Evolutionary conservation across 257 asterid genomes (phyloP).

Genomic region (Ajuga chamaepitys): DNA sequence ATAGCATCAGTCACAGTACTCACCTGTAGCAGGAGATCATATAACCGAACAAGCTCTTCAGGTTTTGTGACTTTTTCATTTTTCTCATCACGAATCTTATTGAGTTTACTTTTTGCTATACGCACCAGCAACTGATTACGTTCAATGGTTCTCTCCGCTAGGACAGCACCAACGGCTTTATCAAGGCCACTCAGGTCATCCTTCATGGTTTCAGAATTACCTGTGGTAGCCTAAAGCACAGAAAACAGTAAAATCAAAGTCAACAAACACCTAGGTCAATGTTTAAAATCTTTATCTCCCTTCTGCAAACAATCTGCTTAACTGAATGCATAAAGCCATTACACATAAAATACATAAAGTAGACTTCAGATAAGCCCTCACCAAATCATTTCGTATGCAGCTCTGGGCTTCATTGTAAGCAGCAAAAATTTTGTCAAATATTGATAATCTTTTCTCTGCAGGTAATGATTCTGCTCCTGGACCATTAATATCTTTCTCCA

Average conservation of each 20-base stretch:
- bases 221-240: conserved; percentile 64
- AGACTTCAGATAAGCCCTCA: conserved; percentile 20
- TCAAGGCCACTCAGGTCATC: conserved; percentile 97
- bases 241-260: conserved; percentile 8
- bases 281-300: neutral
- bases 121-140: conserved; percentile 83
- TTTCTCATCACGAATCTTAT: conserved; percentile 71
- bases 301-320: neutral
- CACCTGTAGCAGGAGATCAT: conserved; percentile 83
- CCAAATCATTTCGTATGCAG: conserved; percentile 85
- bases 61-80: conserved; percentile 86
- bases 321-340: neutral
- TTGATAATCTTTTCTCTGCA: conserved; percentile 64
- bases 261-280: neutral
- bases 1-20: neutral
- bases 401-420: conserved; percentile 91
- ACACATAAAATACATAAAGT: neutral
- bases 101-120: conserved; percentile 75
- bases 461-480: conserved; percentile 71
- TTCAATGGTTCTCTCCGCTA: conserved; percentile 90
- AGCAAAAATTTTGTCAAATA: conserved; percentile 86
- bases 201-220: conserved; percentile 78
- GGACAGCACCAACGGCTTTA: conserved; percentile 86
- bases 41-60: conserved; percentile 93
- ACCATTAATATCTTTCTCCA: conserved; percentile 82